These are phyloP conservation scores for Tricholoma bakamatsutake DNA, from an alignment of 768 basidiomycete species.

Conservation along the genomic window DNA sequence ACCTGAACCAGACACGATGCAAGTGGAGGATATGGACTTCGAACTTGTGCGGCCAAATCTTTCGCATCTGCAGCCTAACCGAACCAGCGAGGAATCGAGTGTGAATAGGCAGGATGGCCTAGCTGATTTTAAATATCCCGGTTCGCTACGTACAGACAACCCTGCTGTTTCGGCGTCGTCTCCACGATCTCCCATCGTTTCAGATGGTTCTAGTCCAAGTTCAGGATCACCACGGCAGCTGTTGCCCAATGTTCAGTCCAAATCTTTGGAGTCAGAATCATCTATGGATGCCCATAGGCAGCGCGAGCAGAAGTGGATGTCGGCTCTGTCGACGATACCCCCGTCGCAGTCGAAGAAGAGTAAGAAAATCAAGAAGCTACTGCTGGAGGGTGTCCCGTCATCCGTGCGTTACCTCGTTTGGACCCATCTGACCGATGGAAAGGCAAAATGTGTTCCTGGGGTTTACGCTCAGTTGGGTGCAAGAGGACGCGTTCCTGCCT, in stretches of 20 bases:
- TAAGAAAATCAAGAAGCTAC: slow-evolving; percentile 71
- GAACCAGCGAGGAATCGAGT: slow-evolving; percentile 52
- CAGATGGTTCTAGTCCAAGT: slow-evolving; percentile 15
- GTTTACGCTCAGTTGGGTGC: slow-evolving; percentile 61
- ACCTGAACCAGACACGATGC: slow-evolving; percentile 49
- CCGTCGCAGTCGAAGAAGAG: slow-evolving; percentile 65
- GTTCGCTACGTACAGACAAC: slow-evolving; percentile 32
- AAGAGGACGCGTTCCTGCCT: slow-evolving; percentile 44
- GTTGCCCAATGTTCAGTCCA: background rate
- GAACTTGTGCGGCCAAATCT: slow-evolving; percentile 66
- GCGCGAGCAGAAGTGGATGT: slow-evolving; percentile 75
- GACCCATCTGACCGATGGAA: slow-evolving; percentile 75
- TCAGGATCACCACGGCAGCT: background rate
- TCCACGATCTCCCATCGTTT: slow-evolving; percentile 18
- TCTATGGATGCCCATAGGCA: slow-evolving; percentile 64
- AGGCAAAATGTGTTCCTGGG: slow-evolving; percentile 60
- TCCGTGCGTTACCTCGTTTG: slow-evolving; percentile 83
- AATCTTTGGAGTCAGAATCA: slow-evolving; percentile 26
- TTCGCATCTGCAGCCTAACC: slow-evolving; percentile 31
- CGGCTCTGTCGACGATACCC: slow-evolving; percentile 47
- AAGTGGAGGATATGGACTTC: slow-evolving; percentile 79
- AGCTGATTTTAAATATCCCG: slow-evolving; percentile 23
- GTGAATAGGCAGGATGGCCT: slow-evolving; percentile 30
- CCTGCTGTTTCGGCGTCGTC: slow-evolving; percentile 33
- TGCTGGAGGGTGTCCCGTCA: slow-evolving; percentile 76